Percentiles rank a stretch among this genome's conserved stretches.
Conservation (phyloP, 805 yeast genomes). For the Yamadazyma tumulicola region DNA sequence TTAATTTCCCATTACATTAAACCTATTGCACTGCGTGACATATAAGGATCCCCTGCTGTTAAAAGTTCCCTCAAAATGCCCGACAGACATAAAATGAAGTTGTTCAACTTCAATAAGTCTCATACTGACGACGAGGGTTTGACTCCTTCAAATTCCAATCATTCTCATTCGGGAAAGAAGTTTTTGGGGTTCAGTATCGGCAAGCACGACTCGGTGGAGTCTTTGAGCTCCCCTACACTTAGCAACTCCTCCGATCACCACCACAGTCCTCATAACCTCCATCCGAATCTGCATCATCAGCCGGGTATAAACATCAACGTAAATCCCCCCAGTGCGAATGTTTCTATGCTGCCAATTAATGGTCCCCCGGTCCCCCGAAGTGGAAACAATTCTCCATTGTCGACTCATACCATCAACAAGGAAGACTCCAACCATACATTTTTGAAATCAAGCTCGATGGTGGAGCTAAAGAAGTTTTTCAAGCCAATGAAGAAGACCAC, state of each 20-base stretch:
- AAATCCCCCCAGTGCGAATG: background rate
- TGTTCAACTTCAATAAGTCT: conserved; percentile 35
- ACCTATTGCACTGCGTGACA: background rate
- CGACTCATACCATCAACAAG: conserved; percentile 12
- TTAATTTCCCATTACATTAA: background rate
- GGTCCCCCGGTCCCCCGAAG: conserved; percentile 5
- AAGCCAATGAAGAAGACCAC: conserved; percentile 48
- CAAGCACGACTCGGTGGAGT: conserved; percentile 37
- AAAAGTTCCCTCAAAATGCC: conserved; percentile 28
- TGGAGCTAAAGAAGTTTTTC: conserved; percentile 68
- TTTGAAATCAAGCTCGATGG: conserved; percentile 52
- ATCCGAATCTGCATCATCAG: conserved; percentile 1
- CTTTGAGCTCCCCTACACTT: conserved; percentile 32
- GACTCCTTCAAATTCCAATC: conserved; percentile 31
- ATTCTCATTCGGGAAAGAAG: conserved; percentile 21
- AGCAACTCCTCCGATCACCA: conserved; percentile 30
- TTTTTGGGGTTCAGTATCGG: conserved; percentile 42
- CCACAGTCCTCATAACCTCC: conserved; percentile 10
- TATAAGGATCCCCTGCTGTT: background rate
- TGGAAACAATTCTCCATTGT: conserved; percentile 11
- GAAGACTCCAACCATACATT: conserved; percentile 30
- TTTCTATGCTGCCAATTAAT: background rate
- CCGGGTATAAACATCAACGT: background rate
- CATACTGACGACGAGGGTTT: conserved; percentile 20
- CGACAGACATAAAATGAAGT: conserved; percentile 41